These are phyloP conservation scores for Fagopyrum tataricum DNA, from an alignment of 148 eudicot genomes.

Conservation along the genomic window DNA sequence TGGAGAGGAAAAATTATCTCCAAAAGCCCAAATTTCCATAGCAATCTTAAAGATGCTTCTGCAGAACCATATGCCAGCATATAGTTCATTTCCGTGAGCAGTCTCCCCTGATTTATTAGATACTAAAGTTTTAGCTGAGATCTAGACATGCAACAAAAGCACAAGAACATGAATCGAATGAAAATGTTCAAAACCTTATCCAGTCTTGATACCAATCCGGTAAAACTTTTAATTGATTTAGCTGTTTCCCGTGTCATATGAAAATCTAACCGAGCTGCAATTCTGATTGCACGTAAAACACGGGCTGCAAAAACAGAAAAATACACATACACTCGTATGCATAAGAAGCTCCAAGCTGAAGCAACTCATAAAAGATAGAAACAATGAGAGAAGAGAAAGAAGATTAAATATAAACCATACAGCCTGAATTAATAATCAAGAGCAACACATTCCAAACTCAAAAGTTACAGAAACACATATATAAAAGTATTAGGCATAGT, in stretches of 20 bases:
- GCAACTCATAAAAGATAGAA: neutral
- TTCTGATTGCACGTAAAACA: constrained; percentile 77
- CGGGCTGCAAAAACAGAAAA: constrained; percentile 47
- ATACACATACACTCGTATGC: neutral
- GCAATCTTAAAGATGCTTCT: constrained; percentile 73
- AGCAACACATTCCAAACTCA: neutral
- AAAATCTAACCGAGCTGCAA: constrained; percentile 76
- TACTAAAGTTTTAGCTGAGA: constrained; percentile 5
- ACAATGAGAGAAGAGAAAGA: neutral
- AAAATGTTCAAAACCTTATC: constrained; percentile 47
- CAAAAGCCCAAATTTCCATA: constrained; percentile 72
- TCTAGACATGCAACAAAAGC: neutral
- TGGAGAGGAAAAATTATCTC: constrained; percentile 82
- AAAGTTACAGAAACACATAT: neutral
- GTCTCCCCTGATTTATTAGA: constrained; percentile 47
- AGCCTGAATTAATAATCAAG: neutral
- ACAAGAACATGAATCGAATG: neutral
- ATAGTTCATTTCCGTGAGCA: constrained; percentile 87
- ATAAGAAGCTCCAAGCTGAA: neutral
- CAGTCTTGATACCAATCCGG: constrained; percentile 49
- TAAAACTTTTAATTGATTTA: constrained; percentile 35
- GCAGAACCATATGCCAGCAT: constrained; percentile 97
- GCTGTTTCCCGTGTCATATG: constrained; percentile 52
- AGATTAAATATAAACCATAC: neutral
- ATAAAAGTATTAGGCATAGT: neutral